Evolutionary conservation across 1,139 yeast genomes (phyloP).

Genomic region (Pichia sorboxylosa): DNA sequence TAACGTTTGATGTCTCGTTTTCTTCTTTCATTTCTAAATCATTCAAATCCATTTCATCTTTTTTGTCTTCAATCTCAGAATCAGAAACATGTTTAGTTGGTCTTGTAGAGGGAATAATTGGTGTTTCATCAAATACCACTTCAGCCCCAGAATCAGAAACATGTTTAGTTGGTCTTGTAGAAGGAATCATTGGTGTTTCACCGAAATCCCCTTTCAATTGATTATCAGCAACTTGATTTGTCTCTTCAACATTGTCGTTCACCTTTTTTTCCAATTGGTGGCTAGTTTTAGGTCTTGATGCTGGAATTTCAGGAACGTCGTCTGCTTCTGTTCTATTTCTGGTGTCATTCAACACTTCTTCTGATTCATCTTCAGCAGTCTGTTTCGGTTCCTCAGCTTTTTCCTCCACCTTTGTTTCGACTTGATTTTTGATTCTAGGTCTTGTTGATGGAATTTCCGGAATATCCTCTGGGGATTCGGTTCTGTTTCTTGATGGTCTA

Average conservation of each 20-base stretch:
- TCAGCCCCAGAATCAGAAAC: background rate
- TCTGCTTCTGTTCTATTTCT: background rate
- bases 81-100: background rate
- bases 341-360: background rate
- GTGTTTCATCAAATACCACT: background rate
- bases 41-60: background rate
- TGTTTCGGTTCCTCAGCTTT: background rate
- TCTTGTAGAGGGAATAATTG: background rate
- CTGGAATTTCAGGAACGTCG: constrained; percentile 6
- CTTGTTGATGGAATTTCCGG: constrained; percentile 1
- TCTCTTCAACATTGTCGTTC: too few species aligned
- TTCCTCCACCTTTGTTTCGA: too few species aligned
- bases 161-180: background rate
- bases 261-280: too few species aligned
- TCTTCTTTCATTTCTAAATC: background rate
- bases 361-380: background rate
- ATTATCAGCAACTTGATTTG: too few species aligned
- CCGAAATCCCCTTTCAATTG: too few species aligned
- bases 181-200: background rate
- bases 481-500: constrained; percentile 2
- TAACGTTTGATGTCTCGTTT: background rate
- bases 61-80: background rate
- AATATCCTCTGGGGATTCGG: background rate
- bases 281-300: constrained; percentile 6
- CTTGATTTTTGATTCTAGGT: too few species aligned